Percentiles rank a stretch among this genome's conserved stretches.
These are phyloP conservation scores for Yamadazyma mexicana DNA, from an alignment of 1,139 yeast genomes.

Conservation along the genomic window DNA sequence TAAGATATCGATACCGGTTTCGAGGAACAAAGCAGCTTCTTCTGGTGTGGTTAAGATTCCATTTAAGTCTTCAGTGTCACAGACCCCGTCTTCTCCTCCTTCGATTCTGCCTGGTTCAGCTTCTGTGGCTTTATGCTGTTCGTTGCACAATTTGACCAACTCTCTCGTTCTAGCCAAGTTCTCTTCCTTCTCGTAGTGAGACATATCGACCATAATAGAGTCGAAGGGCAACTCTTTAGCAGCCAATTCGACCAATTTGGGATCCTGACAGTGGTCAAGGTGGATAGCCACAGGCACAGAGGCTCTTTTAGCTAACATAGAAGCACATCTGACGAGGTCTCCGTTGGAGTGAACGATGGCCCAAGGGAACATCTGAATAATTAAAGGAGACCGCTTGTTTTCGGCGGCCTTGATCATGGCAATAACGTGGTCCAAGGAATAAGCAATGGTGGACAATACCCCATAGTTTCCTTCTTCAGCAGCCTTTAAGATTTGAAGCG, in stretches of 20 bases:
- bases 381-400: conserved; percentile 12
- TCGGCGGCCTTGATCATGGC: conserved; percentile 16
- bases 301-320: conserved; percentile 12
- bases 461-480: conserved; percentile 12
- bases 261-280: conserved; percentile 15
- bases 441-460: conserved; percentile 14
- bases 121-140: conserved; percentile 13
- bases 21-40: conserved; percentile 12
- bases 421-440: conserved; percentile 11
- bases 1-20: conserved; percentile 14
- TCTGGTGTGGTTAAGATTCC: conserved; percentile 14
- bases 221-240: conserved; percentile 14
- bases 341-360: conserved; percentile 13
- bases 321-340: conserved; percentile 10
- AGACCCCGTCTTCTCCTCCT: conserved; percentile 15
- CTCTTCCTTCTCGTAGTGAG: conserved; percentile 14
- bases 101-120: conserved; percentile 15
- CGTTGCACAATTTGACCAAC: conserved; percentile 10
- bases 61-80: conserved; percentile 13
- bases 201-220: conserved; percentile 15
- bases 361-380: conserved; percentile 14
- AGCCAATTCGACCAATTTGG: conserved; percentile 12
- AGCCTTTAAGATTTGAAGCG: conserved; percentile 11
- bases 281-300: conserved; percentile 13
- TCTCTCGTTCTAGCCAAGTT: conserved; percentile 12